Percentiles rank a stretch among this genome's conserved stretches.
These are phyloP conservation scores for Thoreauomyces humboldtii DNA, from an alignment of 192 early-diverging fungal species.

Conservation along the genomic window DNA sequence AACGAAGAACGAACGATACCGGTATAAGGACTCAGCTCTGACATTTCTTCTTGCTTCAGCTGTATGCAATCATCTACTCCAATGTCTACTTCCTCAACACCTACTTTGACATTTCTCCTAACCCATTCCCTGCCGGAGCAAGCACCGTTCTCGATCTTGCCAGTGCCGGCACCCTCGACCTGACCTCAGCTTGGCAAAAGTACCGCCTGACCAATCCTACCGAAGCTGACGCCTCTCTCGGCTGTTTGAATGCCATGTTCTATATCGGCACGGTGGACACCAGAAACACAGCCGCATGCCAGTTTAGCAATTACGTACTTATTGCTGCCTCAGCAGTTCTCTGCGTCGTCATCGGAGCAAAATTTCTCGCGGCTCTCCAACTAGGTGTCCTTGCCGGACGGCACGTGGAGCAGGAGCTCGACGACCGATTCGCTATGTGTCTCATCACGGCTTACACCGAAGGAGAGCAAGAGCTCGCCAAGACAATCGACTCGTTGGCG, in stretches of 20 bases:
- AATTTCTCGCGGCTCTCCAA: slow-evolving; percentile 89
- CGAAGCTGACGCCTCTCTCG: slow-evolving; percentile 19
- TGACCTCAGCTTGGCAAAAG: neutral
- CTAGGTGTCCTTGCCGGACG: slow-evolving; percentile 77
- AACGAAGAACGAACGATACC: no score
- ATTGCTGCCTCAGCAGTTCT: slow-evolving; percentile 75
- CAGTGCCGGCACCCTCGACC: neutral
- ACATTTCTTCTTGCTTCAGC: neutral
- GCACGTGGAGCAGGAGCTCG: slow-evolving; percentile 69
- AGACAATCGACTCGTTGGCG: slow-evolving; percentile 86
- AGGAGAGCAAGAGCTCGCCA: slow-evolving; percentile 81
- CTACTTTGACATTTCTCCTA: neutral
- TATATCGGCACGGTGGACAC: slow-evolving; percentile 77
- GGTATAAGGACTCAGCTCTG: no score
- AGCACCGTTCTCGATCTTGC: neutral
- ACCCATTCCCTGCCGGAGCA: neutral
- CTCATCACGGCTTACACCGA: slow-evolving; percentile 94
- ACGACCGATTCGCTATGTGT: slow-evolving; percentile 83
- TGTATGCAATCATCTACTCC: slow-evolving; percentile 32
- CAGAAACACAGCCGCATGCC: slow-evolving; percentile 67
- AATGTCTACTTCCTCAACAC: slow-evolving; percentile 35
- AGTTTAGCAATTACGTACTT: slow-evolving; percentile 83
- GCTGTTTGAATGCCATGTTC: slow-evolving; percentile 78
- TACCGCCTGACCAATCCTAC: slow-evolving; percentile 3
- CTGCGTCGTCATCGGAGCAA: slow-evolving; percentile 79